Evolutionary conservation across 148 eudicot genomes (phyloP).

Genomic region (Rhododendron ovatum): DNA sequence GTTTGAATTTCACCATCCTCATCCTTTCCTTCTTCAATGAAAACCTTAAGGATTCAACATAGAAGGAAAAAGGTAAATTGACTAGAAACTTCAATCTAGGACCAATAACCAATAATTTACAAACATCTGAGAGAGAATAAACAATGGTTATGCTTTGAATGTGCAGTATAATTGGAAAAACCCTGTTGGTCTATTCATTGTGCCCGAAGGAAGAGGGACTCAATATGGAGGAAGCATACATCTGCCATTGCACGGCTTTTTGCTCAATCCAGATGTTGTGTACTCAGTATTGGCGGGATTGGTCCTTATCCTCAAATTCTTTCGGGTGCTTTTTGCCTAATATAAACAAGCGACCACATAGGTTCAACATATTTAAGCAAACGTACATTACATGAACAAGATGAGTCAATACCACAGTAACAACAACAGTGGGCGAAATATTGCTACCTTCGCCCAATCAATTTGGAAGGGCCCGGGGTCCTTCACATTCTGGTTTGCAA

Average conservation of each 20-base stretch:
- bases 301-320: constrained; percentile 43
- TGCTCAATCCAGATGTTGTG: constrained; percentile 57
- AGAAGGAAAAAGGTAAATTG: too few relatives aligned
- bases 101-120: too few relatives aligned
- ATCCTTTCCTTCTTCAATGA: too few relatives aligned
- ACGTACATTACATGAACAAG: neutral
- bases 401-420: too few relatives aligned
- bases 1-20: too few relatives aligned
- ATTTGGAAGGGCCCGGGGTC: constrained; percentile 19
- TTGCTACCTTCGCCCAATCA: constrained; percentile 46
- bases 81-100: too few relatives aligned
- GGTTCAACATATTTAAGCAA: neutral
- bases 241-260: constrained; percentile 34
- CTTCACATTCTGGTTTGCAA: constrained; percentile 37
- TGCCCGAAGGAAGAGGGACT: too few relatives aligned
- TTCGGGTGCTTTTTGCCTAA: constrained; percentile 54
- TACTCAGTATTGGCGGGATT: constrained; percentile 39
- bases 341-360: neutral
- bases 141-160: too few relatives aligned
- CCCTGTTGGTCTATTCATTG: too few relatives aligned
- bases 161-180: too few relatives aligned
- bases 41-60: too few relatives aligned
- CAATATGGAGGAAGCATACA: constrained; percentile 6
- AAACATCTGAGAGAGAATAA: too few relatives aligned
- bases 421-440: neutral